These are phyloP conservation scores for Myrica gale DNA, from an alignment of 306 rosid genomes.

Conservation along the genomic window DNA sequence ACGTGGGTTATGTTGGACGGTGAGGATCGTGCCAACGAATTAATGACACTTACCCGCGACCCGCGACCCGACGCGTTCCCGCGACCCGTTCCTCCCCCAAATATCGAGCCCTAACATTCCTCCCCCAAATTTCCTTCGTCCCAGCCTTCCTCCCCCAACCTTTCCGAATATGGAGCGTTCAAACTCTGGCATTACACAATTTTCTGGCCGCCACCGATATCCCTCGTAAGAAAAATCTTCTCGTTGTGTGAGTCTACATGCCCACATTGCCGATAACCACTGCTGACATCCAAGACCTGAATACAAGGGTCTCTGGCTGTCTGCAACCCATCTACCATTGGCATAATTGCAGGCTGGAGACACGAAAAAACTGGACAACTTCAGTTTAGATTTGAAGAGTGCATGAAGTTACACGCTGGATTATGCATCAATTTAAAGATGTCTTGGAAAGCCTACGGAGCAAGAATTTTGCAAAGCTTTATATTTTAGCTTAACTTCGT, in stretches of 20 bases:
- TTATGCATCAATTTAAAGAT: conserved; percentile 10
- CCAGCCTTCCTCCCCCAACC: too few species aligned
- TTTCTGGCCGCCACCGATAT: conserved; percentile 79
- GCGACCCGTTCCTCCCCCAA: too few species aligned
- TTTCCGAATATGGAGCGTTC: conserved; percentile 48
- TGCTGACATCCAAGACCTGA: conserved; percentile 75
- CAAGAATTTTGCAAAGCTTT: not conserved
- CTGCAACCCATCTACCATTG: conserved; percentile 86
- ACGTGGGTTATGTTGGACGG: too few species aligned
- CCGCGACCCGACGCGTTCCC: too few species aligned
- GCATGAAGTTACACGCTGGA: not conserved
- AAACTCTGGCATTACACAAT: conserved; percentile 69
- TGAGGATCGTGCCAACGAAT: too few species aligned
- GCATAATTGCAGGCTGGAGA: conserved; percentile 81
- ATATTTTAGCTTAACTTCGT: not conserved
- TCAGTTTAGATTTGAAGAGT: conserved; percentile 15
- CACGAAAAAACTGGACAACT: conserved; percentile 26
- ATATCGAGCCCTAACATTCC: too few species aligned
- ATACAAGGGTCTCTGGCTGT: conserved; percentile 66
- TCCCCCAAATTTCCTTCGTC: too few species aligned
- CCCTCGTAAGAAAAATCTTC: conserved; percentile 80
- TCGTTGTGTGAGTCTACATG: conserved; percentile 79
- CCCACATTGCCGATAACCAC: conserved; percentile 90
- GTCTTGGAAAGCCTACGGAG: not conserved
- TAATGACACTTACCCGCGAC: too few species aligned